phyloP scores from a whole-genome alignment of 257 asterid genomes.

The Oldenlandia corymbosa region DNA sequence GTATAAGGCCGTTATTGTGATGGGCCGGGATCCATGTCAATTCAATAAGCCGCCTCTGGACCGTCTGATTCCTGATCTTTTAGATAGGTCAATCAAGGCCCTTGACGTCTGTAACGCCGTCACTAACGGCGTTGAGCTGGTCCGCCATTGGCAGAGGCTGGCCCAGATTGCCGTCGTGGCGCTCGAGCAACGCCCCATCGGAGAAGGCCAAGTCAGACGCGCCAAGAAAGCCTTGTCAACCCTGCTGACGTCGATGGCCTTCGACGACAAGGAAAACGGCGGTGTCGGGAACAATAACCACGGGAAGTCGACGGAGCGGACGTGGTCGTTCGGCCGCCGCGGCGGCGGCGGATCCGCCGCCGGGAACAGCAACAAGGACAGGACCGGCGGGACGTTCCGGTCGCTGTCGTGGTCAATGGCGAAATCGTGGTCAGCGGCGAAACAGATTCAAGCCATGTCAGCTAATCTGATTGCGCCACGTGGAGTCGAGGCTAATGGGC shows the following conservation, averaged over 20 bases:
- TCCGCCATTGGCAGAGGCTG: constrained; percentile 68
- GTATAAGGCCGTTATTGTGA: constrained; percentile 57
- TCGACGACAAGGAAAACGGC: constrained; percentile 61
- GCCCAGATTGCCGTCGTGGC: constrained; percentile 59
- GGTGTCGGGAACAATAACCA: constrained; percentile 23
- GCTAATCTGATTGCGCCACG: constrained; percentile 66
- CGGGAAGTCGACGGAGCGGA: constrained; percentile 56
- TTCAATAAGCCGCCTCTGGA: constrained; percentile 71
- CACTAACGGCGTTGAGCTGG: constrained; percentile 70
- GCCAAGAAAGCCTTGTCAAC: constrained; percentile 59
- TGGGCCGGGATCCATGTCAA: constrained; percentile 57
- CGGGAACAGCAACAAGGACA: constrained; percentile 20
- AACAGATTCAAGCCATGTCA: constrained; percentile 67
- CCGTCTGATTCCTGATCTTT: constrained; percentile 59
- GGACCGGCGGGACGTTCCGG: constrained; percentile 39
- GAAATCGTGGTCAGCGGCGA: constrained; percentile 83
- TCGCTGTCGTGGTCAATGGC: constrained; percentile 68
- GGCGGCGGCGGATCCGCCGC: constrained; percentile 18
- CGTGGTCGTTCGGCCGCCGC: constrained; percentile 74
- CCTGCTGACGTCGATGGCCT: constrained; percentile 46
- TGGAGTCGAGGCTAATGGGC: constrained; percentile 53
- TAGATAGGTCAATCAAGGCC: constrained; percentile 69
- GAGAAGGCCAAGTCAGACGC: constrained; percentile 75
- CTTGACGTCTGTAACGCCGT: constrained; percentile 80
- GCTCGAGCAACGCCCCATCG: constrained; percentile 47